Conservation (phyloP, 1,139 yeast species). For the Debaryomyces psychrophilus region DNA sequence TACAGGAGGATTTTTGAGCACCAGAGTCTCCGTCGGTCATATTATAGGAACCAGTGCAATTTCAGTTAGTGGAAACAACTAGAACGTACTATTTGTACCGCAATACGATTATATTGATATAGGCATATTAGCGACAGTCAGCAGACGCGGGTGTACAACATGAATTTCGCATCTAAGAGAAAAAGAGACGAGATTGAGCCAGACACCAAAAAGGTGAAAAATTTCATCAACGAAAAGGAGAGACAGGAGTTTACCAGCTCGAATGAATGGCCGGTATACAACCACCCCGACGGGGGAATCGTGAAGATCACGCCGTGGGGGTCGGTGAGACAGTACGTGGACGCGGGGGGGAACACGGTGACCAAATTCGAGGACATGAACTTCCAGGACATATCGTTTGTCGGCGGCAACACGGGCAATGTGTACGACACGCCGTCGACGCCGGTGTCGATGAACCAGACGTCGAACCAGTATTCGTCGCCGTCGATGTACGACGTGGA, state of each 20-base stretch:
- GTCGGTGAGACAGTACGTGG: slow-evolving; percentile 38
- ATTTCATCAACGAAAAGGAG: slow-evolving; percentile 24
- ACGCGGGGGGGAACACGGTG: slow-evolving; percentile 38
- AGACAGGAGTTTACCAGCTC: slow-evolving; percentile 29
- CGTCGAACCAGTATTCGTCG: slow-evolving; percentile 11
- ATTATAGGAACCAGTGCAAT: background rate
- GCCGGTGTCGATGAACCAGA: slow-evolving; percentile 37
- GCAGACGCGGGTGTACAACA: background rate
- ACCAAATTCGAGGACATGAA: slow-evolving; percentile 48
- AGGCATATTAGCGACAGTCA: background rate
- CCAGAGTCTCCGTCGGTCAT: background rate
- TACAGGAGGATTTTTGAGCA: background rate
- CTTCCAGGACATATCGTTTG: slow-evolving; percentile 41
- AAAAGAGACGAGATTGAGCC: slow-evolving; percentile 27
- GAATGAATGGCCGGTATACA: slow-evolving; percentile 61
- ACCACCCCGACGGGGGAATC: slow-evolving; percentile 67
- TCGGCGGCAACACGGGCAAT: slow-evolving; percentile 13
- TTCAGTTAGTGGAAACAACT: background rate
- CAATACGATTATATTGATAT: background rate
- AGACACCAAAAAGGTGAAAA: slow-evolving; percentile 30
- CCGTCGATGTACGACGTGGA: slow-evolving; percentile 12
- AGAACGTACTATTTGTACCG: background rate
- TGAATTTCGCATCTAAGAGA: slow-evolving; percentile 27
- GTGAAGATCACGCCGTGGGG: slow-evolving; percentile 71
- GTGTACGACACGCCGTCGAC: slow-evolving; percentile 34